Conservation (phyloP, 2,329 filamentous ascomycete species). For the Hypoxylon sp. region DNA sequence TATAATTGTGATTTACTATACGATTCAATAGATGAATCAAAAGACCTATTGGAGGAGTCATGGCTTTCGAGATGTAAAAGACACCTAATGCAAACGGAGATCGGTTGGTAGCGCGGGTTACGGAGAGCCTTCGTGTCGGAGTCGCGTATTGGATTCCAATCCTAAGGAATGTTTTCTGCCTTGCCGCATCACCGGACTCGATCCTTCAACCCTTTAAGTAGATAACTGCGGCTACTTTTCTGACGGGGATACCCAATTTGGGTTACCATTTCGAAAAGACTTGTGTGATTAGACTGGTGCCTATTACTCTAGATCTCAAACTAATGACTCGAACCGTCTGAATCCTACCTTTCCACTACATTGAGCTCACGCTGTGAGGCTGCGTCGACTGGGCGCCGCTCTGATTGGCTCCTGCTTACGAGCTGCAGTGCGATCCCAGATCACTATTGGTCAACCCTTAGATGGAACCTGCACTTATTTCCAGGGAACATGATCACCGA, state of each 20-base stretch:
- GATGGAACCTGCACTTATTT: conserved; percentile 29
- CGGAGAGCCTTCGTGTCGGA: no score
- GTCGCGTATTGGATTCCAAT: no score
- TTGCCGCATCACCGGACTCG: conserved; percentile 17
- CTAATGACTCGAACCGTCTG: conserved; percentile 16
- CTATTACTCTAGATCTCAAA: conserved; percentile 18
- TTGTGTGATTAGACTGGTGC: conserved; percentile 22
- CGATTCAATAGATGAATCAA: no score
- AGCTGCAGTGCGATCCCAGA: conserved; percentile 9
- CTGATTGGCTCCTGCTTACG: conserved; percentile 41
- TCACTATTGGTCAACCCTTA: conserved; percentile 35
- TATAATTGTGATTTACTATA: no score
- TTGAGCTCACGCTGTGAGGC: conserved; percentile 24
- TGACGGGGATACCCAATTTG: conserved; percentile 17
- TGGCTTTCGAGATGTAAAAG: no score
- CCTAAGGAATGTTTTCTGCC: no score
- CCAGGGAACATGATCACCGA: conserved; percentile 28
- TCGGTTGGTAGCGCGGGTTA: no score
- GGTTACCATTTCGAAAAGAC: conserved; percentile 12
- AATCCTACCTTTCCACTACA: conserved; percentile 27
- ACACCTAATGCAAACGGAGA: no score
- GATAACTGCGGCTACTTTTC: conserved; percentile 21
- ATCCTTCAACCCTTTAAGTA: conserved; percentile 21
- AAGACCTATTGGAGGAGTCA: no score
- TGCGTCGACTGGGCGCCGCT: conserved; percentile 1